Evolutionary conservation across 306 rosid genomes (phyloP).

Genomic region (Vicia sativa): DNA sequence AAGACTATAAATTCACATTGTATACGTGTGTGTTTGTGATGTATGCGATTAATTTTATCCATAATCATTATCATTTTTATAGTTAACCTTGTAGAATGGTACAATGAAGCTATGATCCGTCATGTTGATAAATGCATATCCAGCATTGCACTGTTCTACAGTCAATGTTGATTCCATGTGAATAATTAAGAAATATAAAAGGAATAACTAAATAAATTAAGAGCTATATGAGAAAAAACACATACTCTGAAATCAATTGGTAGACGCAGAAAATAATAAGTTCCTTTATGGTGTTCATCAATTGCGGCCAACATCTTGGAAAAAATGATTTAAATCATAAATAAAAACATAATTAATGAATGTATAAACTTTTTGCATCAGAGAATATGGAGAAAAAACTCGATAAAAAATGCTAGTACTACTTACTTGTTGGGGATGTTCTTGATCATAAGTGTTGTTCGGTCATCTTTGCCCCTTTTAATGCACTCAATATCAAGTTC

Average conservation of each 20-base stretch:
- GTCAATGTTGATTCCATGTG: slow-evolving; percentile 23
- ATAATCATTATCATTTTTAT: neutral
- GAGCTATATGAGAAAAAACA: slow-evolving; percentile 5
- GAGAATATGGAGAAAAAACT: too few relatives aligned
- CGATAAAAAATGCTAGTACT: neutral
- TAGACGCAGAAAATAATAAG: slow-evolving; percentile 72
- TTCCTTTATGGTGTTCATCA: slow-evolving; percentile 62
- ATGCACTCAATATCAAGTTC: slow-evolving; percentile 67
- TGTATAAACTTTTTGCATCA: too few relatives aligned
- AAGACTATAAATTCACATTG: too few relatives aligned
- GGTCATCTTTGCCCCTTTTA: slow-evolving; percentile 54
- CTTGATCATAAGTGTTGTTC: slow-evolving; percentile 80
- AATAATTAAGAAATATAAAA: slow-evolving; percentile 4
- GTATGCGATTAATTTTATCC: slow-evolving; percentile 7
- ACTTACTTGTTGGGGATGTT: slow-evolving; percentile 78
- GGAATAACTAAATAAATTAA: neutral
- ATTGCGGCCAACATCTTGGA: slow-evolving; percentile 76
- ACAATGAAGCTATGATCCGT: slow-evolving; percentile 59
- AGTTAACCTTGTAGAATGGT: slow-evolving; percentile 64
- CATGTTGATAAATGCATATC: slow-evolving; percentile 84
- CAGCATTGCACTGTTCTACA: slow-evolving; percentile 83
- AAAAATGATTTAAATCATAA: slow-evolving; percentile 17
- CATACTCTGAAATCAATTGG: slow-evolving; percentile 79
- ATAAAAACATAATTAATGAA: slow-evolving; percentile 24
- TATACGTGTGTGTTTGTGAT: too few relatives aligned